Conservation (phyloP, 371 early-diverging fungal genomes). For the Actinomortierella ambigua region DNA sequence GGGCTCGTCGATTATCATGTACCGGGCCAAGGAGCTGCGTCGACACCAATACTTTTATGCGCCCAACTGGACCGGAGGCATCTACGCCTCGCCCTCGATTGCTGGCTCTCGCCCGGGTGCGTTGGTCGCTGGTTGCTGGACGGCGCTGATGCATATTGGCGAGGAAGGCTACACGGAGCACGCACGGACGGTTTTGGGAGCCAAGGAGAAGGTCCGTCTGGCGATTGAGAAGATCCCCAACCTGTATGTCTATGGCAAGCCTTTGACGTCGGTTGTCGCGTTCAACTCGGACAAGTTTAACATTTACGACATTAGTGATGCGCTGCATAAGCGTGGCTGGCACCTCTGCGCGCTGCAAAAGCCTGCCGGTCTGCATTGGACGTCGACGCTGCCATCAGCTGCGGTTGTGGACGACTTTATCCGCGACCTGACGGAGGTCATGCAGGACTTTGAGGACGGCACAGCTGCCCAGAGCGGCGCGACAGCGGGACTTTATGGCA, state of each 20-base stretch:
- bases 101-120: constrained; percentile 95
- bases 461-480: constrained; percentile 74
- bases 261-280: constrained; percentile 85
- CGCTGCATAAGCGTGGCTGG: constrained; percentile 79
- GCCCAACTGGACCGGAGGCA: constrained; percentile 95
- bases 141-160: constrained; percentile 90
- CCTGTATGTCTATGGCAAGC: constrained; percentile 86
- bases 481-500: constrained; percentile 90
- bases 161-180: constrained; percentile 84
- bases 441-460: constrained; percentile 67
- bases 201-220: constrained; percentile 71
- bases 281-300: constrained; percentile 75
- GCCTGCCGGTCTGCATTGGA: constrained; percentile 90
- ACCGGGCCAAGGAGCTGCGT: constrained; percentile 74
- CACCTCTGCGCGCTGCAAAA: constrained; percentile 87
- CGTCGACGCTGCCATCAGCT: constrained; percentile 85
- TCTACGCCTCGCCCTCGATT: constrained; percentile 93
- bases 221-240: constrained; percentile 61
- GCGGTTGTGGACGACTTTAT: constrained; percentile 76
- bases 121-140: constrained; percentile 96
- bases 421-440: constrained; percentile 78
- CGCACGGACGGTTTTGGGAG: constrained; percentile 80
- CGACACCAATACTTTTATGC: constrained; percentile 90
- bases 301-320: constrained; percentile 87
- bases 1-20: constrained; percentile 97